Conservation (phyloP, 1,284 basidiomycete genomes). For the Puccinia novopanici region DNA sequence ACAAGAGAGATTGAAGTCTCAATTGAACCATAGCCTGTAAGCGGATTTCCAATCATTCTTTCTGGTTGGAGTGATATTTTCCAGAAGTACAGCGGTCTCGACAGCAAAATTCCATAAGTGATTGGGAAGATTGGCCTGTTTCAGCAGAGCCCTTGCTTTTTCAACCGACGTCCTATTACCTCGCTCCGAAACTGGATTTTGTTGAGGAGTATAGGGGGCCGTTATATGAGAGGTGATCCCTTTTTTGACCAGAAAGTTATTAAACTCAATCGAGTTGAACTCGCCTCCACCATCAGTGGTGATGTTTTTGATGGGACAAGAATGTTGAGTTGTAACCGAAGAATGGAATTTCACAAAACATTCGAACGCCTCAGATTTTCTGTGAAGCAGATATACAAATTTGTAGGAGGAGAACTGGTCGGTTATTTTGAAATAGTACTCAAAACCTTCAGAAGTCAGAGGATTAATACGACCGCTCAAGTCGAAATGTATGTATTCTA, state of each 20-base stretch:
- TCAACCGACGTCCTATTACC: no score
- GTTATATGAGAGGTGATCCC: neutral
- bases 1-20: neutral
- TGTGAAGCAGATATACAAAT: neutral
- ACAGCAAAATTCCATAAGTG: conserved; percentile 1
- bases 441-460: neutral
- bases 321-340: conserved; percentile 53
- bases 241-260: conserved; percentile 51
- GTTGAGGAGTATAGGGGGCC: conserved; percentile 22
- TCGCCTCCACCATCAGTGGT: conserved; percentile 59
- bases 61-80: neutral
- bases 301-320: conserved; percentile 58
- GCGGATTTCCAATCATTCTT: neutral
- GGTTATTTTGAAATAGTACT: conserved; percentile 13
- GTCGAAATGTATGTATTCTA: conserved; percentile 12
- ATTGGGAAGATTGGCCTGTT: neutral
- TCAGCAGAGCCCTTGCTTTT: no score
- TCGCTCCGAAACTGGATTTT: no score
- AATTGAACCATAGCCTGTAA: neutral
- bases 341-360: neutral
- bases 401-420: neutral
- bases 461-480: conserved; percentile 7
- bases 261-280: no score
- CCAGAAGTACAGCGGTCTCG: neutral
- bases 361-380: conserved; percentile 31